Conservation (phyloP, 768 basidiomycete species). For the Scleroderma bovista region DNA sequence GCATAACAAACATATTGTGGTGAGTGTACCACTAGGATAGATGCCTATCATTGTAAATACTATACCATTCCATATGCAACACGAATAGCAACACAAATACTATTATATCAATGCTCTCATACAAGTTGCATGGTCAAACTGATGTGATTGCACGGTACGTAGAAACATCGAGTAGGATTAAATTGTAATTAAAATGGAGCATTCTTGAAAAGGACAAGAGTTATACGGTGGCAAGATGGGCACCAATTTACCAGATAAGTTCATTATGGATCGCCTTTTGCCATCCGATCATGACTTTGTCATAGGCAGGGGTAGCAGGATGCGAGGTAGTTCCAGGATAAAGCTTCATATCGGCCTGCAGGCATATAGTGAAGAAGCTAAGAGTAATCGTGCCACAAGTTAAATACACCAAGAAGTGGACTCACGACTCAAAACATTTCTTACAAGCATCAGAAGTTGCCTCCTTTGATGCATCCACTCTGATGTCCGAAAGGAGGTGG, state of each 20-base stretch:
- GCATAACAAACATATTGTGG: no score
- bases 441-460: not conserved
- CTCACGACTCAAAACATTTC: no score
- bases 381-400: not conserved
- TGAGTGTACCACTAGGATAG: no score
- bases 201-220: no score
- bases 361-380: slow-evolving; percentile 1
- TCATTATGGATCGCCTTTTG: slow-evolving; percentile 1
- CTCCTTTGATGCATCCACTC: not conserved
- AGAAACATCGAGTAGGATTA: no score
- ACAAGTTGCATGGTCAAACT: no score
- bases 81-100: no score
- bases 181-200: no score
- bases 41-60: no score
- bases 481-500: not conserved
- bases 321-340: not conserved
- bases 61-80: no score
- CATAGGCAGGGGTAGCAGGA: not conserved
- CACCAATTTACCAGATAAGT: slow-evolving; percentile 2
- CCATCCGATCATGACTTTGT: slow-evolving; percentile 3
- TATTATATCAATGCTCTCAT: no score
- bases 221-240: not conserved
- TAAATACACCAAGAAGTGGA: not conserved
- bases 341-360: slow-evolving; percentile 2
- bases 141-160: no score